These are phyloP conservation scores for Pythium rhizo-oryzae DNA, from an alignment of 352 stramenopile species.

Conservation along the genomic window DNA sequence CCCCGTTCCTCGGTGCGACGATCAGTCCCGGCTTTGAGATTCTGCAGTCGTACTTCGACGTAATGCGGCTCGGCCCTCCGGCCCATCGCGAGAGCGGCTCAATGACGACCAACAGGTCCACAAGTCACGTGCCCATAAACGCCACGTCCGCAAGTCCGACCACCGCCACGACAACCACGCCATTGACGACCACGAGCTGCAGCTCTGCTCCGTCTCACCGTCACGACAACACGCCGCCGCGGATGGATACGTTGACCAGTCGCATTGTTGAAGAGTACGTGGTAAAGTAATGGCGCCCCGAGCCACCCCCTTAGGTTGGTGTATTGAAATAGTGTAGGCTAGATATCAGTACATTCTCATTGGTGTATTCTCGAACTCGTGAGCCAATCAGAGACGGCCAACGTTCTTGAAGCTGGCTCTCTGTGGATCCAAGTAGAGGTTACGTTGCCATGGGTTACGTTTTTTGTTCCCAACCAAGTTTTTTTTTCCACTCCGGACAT, in stretches of 20 bases:
- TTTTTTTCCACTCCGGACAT: neutral
- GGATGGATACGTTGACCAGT: conserved; percentile 2
- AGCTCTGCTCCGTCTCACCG: conserved; percentile 4
- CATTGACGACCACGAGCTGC: conserved; percentile 3
- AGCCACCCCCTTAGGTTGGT: neutral
- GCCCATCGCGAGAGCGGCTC: neutral
- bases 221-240: neutral
- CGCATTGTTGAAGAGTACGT: conserved; percentile 32
- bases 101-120: neutral
- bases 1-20: conserved; percentile 50
- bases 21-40: conserved; percentile 83
- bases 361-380: neutral
- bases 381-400: conserved; percentile 2
- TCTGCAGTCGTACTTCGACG: conserved; percentile 76
- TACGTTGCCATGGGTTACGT: neutral
- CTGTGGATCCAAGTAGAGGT: conserved; percentile 5
- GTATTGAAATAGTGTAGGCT: conserved; percentile 8
- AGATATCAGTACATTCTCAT: neutral
- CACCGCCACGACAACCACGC: neutral
- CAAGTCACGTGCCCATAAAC: neutral
- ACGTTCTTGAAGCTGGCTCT: conserved; percentile 12
- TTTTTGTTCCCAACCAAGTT: neutral
- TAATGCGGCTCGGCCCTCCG: conserved; percentile 3
- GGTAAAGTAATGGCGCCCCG: conserved; percentile 7
- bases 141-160: neutral